These are phyloP conservation scores for Acanthochlamys bracteata DNA, from an alignment of 106 monocot genomes.

Conservation along the genomic window DNA sequence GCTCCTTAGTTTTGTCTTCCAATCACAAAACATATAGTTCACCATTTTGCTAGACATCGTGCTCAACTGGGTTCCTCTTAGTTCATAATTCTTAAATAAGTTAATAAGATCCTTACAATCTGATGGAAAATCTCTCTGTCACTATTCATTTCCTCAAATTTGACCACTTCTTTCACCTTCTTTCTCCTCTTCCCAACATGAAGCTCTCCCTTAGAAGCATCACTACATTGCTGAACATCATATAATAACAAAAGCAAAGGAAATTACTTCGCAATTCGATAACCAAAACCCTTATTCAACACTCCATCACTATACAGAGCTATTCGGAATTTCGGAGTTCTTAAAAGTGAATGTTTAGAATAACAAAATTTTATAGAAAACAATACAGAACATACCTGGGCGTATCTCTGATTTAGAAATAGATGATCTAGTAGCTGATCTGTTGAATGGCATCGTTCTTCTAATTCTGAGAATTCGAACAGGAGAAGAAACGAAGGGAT, in stretches of 20 bases:
- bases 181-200: constrained; percentile 32
- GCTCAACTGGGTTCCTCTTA: too few relatives aligned
- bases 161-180: constrained; percentile 17
- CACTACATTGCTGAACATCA: constrained; percentile 6
- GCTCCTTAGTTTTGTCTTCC: not conserved
- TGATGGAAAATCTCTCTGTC: constrained; percentile 3
- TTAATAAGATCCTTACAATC: constrained; percentile 12
- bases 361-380: too few relatives aligned
- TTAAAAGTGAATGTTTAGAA: too few relatives aligned
- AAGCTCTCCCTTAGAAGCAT: not conserved
- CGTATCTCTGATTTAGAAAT: too few relatives aligned
- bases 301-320: not conserved
- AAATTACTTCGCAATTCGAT: not conserved
- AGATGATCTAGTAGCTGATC: too few relatives aligned
- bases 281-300: not conserved
- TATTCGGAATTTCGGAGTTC: not conserved
- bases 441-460: too few relatives aligned
- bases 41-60: too few relatives aligned
- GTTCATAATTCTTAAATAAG: not conserved
- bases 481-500: too few relatives aligned
- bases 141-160: constrained; percentile 7
- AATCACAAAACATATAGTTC: not conserved
- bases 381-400: too few relatives aligned
- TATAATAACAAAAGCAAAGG: too few relatives aligned
- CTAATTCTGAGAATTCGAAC: too few relatives aligned